A percentile compares a stretch with the other conserved stretches of the same genome.
phyloP scores from a whole-genome alignment of 306 rosid genomes.

The Castanospermum australe region DNA sequence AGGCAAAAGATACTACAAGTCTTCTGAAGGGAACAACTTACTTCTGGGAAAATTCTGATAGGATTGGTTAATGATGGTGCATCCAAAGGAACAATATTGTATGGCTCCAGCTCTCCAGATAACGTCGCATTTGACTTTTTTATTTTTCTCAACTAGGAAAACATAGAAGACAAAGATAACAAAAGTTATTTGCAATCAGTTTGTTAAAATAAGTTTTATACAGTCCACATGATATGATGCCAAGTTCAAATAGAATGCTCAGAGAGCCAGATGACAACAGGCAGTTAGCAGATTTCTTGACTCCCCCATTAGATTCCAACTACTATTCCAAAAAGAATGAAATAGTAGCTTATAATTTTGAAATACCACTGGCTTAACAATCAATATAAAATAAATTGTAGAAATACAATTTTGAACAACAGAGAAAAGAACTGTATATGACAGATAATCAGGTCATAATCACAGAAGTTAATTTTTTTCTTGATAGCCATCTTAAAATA shows the following conservation, averaged over 20 bases:
- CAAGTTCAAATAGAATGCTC: slow-evolving; percentile 18
- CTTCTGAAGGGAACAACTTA: slow-evolving; percentile 46
- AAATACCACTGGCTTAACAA: not conserved
- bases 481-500: slow-evolving; percentile 18
- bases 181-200: slow-evolving; percentile 21
- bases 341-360: slow-evolving; percentile 7
- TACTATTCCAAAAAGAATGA: slow-evolving; percentile 6
- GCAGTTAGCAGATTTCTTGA: not conserved
- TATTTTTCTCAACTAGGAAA: slow-evolving; percentile 68
- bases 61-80: slow-evolving; percentile 79
- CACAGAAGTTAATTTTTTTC: not conserved
- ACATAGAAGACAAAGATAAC: slow-evolving; percentile 24
- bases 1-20: not conserved
- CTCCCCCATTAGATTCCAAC: not conserved
- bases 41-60: slow-evolving; percentile 91
- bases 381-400: slow-evolving; percentile 1
- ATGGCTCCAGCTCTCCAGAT: slow-evolving; percentile 74
- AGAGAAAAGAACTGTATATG: not conserved
- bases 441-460: slow-evolving; percentile 11
- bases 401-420: slow-evolving; percentile 2
- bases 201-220: slow-evolving; percentile 4
- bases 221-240: not conserved
- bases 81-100: slow-evolving; percentile 89
- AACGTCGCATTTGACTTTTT: slow-evolving; percentile 54
- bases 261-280: slow-evolving; percentile 17